Conservation (phyloP, 1,284 basidiomycete genomes). For the Ustilago tritici region DNA sequence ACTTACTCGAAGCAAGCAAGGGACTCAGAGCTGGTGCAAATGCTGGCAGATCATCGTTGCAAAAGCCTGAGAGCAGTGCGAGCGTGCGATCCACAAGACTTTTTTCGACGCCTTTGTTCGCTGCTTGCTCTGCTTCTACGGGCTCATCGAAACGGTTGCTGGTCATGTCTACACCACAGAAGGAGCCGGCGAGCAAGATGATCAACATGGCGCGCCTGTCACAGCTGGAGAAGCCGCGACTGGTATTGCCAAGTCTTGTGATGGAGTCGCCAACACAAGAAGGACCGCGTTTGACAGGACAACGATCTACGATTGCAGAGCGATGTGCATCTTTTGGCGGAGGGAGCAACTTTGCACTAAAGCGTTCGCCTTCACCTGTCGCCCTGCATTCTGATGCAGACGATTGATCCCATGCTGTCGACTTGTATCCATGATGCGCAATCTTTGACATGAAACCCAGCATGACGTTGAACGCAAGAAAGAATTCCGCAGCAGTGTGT, state of each 20-base stretch:
- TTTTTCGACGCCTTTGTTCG: slow-evolving; percentile 14
- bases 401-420: slow-evolving; percentile 2
- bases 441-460: neutral
- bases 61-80: neutral
- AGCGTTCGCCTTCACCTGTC: slow-evolving; percentile 32
- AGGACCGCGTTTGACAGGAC: slow-evolving; percentile 6
- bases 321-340: slow-evolving; percentile 29
- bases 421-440: neutral
- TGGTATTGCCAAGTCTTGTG: slow-evolving; percentile 33
- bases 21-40: neutral
- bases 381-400: slow-evolving; percentile 26
- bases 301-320: slow-evolving; percentile 12
- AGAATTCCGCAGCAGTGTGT: neutral
- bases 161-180: slow-evolving; percentile 44
- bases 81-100: slow-evolving; percentile 13
- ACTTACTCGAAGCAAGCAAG: neutral
- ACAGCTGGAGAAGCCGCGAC: slow-evolving; percentile 23
- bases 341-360: slow-evolving; percentile 18
- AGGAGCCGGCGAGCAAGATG: slow-evolving; percentile 20
- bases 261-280: slow-evolving; percentile 38
- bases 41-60: slow-evolving; percentile 9
- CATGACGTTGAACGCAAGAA: no score
- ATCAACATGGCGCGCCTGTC: slow-evolving; percentile 10
- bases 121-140: slow-evolving; percentile 7
- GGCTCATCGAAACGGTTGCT: slow-evolving; percentile 22